A percentile compares a stretch with the other conserved stretches of the same genome.
Conservation (phyloP, 345 rosid species). For the Populus alba region DNA sequence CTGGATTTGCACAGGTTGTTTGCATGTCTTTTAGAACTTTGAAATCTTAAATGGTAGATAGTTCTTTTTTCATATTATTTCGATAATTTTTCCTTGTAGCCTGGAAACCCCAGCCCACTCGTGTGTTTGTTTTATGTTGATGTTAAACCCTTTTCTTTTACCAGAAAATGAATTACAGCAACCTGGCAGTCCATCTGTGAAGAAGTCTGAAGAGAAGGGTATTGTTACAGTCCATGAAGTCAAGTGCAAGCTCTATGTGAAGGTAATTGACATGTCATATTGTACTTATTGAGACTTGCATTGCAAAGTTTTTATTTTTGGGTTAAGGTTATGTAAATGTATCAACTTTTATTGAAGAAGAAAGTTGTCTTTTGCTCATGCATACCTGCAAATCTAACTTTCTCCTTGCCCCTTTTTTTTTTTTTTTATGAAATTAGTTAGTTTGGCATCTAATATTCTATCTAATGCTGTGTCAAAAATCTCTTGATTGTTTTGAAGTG, state of each 20-base stretch:
- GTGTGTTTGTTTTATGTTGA: background rate
- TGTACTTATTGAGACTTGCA: conserved; percentile 1
- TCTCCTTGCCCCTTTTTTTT: background rate
- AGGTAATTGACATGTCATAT: conserved; percentile 41
- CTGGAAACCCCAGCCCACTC: background rate
- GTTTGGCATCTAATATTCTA: background rate
- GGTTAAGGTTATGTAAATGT: background rate
- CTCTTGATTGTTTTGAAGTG: background rate
- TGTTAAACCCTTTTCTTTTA: conserved; percentile 14
- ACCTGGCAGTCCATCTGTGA: conserved; percentile 92
- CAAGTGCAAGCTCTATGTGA: conserved; percentile 93
- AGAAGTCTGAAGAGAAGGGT: conserved; percentile 87
- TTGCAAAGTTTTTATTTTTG: background rate
- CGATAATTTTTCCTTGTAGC: background rate
- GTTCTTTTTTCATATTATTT: background rate
- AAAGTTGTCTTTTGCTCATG: background rate
- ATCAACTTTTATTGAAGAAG: background rate
- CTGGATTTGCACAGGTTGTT: background rate
- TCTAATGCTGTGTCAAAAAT: background rate
- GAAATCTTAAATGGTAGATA: background rate
- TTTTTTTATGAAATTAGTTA: background rate
- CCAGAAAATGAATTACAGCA: conserved; percentile 68
- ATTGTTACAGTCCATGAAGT: conserved; percentile 80
- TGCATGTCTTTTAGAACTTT: background rate
- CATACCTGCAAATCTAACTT: background rate